Percentiles rank a stretch among this genome's conserved stretches.
Conservation (phyloP, 495 filamentous ascomycete species). For the Pyrenula aspistea region DNA sequence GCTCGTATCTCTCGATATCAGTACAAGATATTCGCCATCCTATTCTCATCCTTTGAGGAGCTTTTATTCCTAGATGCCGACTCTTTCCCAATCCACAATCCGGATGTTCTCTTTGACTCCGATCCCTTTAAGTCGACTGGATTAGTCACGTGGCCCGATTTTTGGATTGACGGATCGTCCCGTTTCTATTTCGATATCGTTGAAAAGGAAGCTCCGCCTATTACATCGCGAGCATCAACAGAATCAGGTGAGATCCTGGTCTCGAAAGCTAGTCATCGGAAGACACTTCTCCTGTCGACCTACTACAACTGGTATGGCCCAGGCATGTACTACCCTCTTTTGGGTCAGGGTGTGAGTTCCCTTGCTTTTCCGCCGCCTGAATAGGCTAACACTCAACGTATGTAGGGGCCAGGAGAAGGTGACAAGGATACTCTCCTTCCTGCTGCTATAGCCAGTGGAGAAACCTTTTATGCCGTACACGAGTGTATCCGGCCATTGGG, state of each 20-base stretch:
- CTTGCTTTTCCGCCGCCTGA: too few relatives aligned
- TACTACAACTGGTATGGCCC: constrained; percentile 51
- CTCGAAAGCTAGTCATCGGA: constrained; percentile 31
- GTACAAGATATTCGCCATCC: constrained; percentile 39
- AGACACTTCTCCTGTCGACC: constrained; percentile 36
- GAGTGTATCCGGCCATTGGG: not conserved
- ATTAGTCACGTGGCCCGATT: constrained; percentile 44
- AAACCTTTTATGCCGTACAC: constrained; percentile 33
- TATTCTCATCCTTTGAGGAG: constrained; percentile 41
- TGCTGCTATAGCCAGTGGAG: constrained; percentile 29
- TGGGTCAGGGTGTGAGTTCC: constrained; percentile 40
- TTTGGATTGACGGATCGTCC: constrained; percentile 37
- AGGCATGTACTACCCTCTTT: constrained; percentile 36
- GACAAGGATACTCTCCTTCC: constrained; percentile 48
- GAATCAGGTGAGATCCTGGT: constrained; percentile 44
- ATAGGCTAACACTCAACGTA: too few relatives aligned
- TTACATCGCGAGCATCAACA: constrained; percentile 20
- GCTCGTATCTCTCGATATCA: constrained; percentile 28
- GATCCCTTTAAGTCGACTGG: constrained; percentile 32
- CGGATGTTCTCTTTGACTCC: constrained; percentile 29
- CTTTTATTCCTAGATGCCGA: constrained; percentile 45
- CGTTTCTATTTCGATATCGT: constrained; percentile 36
- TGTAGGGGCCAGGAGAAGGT: constrained; percentile 35
- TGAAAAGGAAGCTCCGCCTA: constrained; percentile 17
- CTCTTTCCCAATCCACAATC: constrained; percentile 31